Conservation (phyloP, 192 early-diverging fungal species). For the Obelidium mucronatum region DNA sequence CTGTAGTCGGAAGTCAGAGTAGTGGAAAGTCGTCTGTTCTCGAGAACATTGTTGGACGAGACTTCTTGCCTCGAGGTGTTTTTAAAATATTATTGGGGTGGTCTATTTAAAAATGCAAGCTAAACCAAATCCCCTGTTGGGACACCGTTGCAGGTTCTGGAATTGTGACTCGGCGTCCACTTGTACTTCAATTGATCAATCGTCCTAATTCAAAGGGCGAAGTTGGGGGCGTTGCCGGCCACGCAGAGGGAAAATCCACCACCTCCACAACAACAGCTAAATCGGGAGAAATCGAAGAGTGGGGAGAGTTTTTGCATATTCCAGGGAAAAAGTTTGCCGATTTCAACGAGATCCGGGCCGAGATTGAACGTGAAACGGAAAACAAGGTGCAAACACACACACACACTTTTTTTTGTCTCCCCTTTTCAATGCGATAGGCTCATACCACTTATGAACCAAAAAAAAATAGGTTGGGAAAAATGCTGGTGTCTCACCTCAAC, state of each 20-base stretch:
- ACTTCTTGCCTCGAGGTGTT: conserved; percentile 93
- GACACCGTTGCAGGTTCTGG: conserved; percentile 71
- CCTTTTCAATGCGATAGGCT: background rate
- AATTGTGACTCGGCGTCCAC: conserved; percentile 96
- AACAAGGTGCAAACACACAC: too few species aligned
- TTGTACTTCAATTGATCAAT: conserved; percentile 98
- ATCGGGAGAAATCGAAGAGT: conserved; percentile 30
- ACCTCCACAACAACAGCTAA: background rate
- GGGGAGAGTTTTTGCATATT: conserved; percentile 91
- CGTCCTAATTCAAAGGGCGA: conserved; percentile 71
- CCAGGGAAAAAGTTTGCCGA: conserved; percentile 96
- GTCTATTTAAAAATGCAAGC: too few species aligned
- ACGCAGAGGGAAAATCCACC: conserved; percentile 25
- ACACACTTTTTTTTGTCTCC: conserved; percentile 26
- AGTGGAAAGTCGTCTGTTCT: conserved; percentile 96
- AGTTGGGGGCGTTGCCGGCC: conserved; percentile 60
- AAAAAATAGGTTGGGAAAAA: conserved; percentile 61
- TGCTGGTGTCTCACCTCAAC: conserved; percentile 89
- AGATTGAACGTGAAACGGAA: conserved; percentile 94
- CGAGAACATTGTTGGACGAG: conserved; percentile 97
- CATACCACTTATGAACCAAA: too few species aligned
- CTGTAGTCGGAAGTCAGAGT: conserved; percentile 60
- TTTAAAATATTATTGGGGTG: too few species aligned
- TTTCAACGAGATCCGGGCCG: conserved; percentile 97
- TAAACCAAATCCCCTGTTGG: conserved; percentile 1